A percentile compares a stretch with the other conserved stretches of the same genome.
Conservation (phyloP, 257 asterid genomes). For the Plantago elongata region DNA sequence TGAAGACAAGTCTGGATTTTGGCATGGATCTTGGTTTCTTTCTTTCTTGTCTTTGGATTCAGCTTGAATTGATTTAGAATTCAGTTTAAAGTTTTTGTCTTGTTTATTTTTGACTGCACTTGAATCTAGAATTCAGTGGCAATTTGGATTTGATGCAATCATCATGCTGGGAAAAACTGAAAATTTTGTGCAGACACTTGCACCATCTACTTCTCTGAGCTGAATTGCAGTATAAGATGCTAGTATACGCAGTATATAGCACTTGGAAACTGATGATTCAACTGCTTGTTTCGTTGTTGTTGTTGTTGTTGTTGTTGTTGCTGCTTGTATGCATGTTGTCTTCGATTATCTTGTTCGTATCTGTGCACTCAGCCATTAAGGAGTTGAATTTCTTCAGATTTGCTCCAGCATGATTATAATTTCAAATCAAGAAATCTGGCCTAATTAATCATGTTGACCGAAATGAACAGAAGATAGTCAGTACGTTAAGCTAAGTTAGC, state of each 20-base stretch:
- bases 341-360: constrained; percentile 28
- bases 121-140: background rate
- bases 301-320: constrained; percentile 19
- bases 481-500: too few species aligned
- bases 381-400: constrained; percentile 66
- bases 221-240: background rate
- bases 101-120: background rate
- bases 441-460: too few species aligned
- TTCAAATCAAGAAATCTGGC: constrained; percentile 11
- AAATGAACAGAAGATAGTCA: too few species aligned
- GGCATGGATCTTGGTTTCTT: background rate
- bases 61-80: constrained; percentile 1
- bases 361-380: constrained; percentile 39
- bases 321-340: constrained; percentile 18
- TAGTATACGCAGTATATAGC: background rate
- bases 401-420: constrained; percentile 70
- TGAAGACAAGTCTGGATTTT: constrained; percentile 3
- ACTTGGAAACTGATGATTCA: background rate
- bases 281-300: constrained; percentile 20
- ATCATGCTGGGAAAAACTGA: background rate
- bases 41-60: background rate
- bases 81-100: background rate
- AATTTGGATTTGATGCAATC: background rate
- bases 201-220: background rate
- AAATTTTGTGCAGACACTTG: background rate